Evolutionary conservation across 306 rosid species (phyloP).

Genomic region (Glycine tomentella): DNA sequence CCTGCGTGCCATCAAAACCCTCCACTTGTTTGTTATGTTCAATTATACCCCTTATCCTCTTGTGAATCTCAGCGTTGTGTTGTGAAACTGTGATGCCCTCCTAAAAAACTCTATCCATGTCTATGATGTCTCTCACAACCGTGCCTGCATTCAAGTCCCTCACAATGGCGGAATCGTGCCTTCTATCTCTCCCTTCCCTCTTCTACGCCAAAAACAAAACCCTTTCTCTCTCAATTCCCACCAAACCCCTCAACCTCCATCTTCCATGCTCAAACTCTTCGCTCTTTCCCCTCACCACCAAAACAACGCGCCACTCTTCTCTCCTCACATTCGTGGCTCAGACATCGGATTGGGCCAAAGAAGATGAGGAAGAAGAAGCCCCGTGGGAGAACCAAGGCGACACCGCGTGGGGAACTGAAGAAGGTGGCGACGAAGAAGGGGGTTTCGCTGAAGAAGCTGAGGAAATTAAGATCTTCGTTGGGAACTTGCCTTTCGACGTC

Average conservation of each 20-base stretch:
- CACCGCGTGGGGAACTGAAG: conserved; percentile 57
- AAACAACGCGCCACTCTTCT: conserved; percentile 54
- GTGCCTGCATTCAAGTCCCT: conserved; percentile 58
- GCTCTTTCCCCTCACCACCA: conserved; percentile 42
- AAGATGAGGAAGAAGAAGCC: conserved; percentile 50
- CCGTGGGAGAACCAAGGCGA: conserved; percentile 57
- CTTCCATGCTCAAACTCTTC: conserved; percentile 53
- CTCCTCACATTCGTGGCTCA: conserved; percentile 68
- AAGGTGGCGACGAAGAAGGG: conserved; percentile 46
- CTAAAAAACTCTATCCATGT: conserved; percentile 44
- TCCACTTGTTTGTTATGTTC: background rate
- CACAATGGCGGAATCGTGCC: conserved; percentile 64
- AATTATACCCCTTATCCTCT: conserved; percentile 18
- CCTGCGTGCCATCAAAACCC: background rate
- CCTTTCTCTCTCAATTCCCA: conserved; percentile 54
- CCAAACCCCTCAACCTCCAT: conserved; percentile 58
- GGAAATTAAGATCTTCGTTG: conserved; percentile 83
- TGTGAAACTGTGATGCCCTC: background rate
- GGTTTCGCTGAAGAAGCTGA: conserved; percentile 64
- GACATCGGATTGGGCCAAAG: conserved; percentile 85
- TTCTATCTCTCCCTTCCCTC: conserved; percentile 64
- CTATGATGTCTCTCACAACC: conserved; percentile 59
- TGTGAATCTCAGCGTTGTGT: background rate
- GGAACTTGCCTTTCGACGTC: conserved; percentile 86
- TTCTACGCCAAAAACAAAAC: conserved; percentile 50